Base-by-base conservation (phyloP, 2,329 filamentous ascomycete species). In the Lecanosticta acicola region DNA sequence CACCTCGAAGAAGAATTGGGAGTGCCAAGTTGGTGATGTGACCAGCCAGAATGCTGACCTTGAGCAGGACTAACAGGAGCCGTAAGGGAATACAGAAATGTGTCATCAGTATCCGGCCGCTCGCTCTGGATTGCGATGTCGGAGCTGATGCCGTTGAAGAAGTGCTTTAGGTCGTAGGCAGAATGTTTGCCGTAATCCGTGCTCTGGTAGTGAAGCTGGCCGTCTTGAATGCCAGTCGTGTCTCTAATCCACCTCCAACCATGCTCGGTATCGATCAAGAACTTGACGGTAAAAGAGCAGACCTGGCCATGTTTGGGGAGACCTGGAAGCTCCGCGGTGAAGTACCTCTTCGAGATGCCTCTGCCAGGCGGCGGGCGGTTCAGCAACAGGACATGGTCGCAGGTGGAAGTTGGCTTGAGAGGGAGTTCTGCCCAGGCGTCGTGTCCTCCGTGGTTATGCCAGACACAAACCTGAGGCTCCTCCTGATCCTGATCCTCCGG, bases 391-490 rank as follows among this genome's bases (percentile, higher is more conserved):
- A 61, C 49, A 34, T 64, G 55, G 11, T 58, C 46, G 32, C 41
- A 48, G 2, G 61, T 55, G 10, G 57, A 50, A 3, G 61, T 62
- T 24, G 64, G 58, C 42, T 79, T 71, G 2, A 93, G 69, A 19
- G 69, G 68, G 14, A 79, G 70, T 17, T 83, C 76, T 4, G 61
- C 69, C 77, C 73, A 90, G 70, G 66, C 68, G 50, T 80, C 76
- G 72, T 54, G 73, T 29, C 64, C 71, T 19, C 69, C 63, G 41
- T 78, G 76, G 56, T 84, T 81, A 51, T 87, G 80, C 87, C 88
- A 94, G 5, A 94, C 67, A 13, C 79, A 78, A 24, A 88, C 78
- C 56, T 93, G 77, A 83, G 86, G 93, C 50, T 79, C 71, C 13
- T 77, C 68, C 5, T 73, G 71, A 8, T 54, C 44, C 11, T 29